Percentiles rank a stretch among this genome's conserved stretches.
phyloP scores from a whole-genome alignment of 1,284 basidiomycete species.

The Puccinia horiana region DNA sequence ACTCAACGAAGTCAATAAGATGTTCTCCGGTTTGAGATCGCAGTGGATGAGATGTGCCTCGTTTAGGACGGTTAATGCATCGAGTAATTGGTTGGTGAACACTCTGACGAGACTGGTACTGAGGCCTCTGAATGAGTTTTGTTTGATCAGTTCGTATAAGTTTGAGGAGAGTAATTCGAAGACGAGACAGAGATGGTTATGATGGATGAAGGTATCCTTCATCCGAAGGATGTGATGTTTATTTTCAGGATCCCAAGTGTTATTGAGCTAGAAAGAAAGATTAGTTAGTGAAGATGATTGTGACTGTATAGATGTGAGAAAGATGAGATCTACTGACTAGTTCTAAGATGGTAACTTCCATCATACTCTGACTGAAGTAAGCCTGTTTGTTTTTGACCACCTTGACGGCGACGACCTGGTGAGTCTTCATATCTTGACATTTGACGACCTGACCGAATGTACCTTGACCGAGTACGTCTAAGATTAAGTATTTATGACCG shows the following conservation, averaged over 20 bases:
- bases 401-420: slow-evolving; percentile 97
- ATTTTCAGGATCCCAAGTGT: slow-evolving; percentile 85
- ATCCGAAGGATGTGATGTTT: slow-evolving; percentile 95
- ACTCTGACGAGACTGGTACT: slow-evolving; percentile 96
- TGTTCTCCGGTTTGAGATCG: slow-evolving; percentile 96
- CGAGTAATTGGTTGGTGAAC: slow-evolving; percentile 91
- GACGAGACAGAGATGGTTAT: slow-evolving; percentile 92
- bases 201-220: slow-evolving; percentile 94
- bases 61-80: slow-evolving; percentile 87
- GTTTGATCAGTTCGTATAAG: slow-evolving; percentile 98
- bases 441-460: slow-evolving; percentile 99
- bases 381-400: slow-evolving; percentile 99
- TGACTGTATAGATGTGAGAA: neutral
- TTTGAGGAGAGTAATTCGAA: slow-evolving; percentile 97
- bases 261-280: slow-evolving; percentile 71
- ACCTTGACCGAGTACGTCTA: slow-evolving; percentile 96
- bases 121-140: slow-evolving; percentile 97
- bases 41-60: slow-evolving; percentile 96
- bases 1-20: slow-evolving; percentile 79
- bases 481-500: slow-evolving; percentile 80
- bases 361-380: slow-evolving; percentile 99
- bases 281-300: neutral
- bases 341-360: slow-evolving; percentile 98
- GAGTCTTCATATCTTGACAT: slow-evolving; percentile 98
- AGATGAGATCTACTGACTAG: slow-evolving; percentile 65